phyloP scores from a whole-genome alignment of 208 protist genomes.

The Porcisia deanei region DNA sequence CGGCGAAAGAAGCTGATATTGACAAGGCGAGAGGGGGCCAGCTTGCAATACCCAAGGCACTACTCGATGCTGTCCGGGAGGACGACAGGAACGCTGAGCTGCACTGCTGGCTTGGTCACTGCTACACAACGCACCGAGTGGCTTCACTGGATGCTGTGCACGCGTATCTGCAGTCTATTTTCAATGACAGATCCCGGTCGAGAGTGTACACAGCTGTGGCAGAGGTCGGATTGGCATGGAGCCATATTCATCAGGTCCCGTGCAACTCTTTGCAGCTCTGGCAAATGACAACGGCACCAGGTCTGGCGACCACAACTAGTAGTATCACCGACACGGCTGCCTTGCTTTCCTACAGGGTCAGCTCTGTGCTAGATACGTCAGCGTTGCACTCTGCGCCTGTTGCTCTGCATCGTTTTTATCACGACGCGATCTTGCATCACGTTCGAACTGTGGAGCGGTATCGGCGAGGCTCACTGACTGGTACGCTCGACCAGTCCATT shows the following conservation, averaged over 20 bases:
- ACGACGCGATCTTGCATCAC: slow-evolving; percentile 22
- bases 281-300: neutral
- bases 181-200: slow-evolving; percentile 16
- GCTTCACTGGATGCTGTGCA: slow-evolving; percentile 39
- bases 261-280: slow-evolving; percentile 25
- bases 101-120: slow-evolving; percentile 44
- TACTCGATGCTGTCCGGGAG: slow-evolving; percentile 27
- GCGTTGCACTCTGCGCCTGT: slow-evolving; percentile 13
- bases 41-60: slow-evolving; percentile 5
- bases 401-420: slow-evolving; percentile 9
- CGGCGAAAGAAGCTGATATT: neutral
- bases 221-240: slow-evolving; percentile 32
- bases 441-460: slow-evolving; percentile 10
- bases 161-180: slow-evolving; percentile 37
- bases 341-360: slow-evolving; percentile 9
- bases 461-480: neutral
- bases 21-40: slow-evolving; percentile 6
- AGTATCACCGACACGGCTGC: neutral
- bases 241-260: slow-evolving; percentile 18
- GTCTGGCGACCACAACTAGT: neutral
- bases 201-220: slow-evolving; percentile 16
- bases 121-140: slow-evolving; percentile 28
- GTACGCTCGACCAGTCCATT: neutral
- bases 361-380: slow-evolving; percentile 20
- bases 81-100: slow-evolving; percentile 35